Base-by-base conservation (phyloP, 805 yeast genomes). In the Wickerhamiella azyma region DNA sequence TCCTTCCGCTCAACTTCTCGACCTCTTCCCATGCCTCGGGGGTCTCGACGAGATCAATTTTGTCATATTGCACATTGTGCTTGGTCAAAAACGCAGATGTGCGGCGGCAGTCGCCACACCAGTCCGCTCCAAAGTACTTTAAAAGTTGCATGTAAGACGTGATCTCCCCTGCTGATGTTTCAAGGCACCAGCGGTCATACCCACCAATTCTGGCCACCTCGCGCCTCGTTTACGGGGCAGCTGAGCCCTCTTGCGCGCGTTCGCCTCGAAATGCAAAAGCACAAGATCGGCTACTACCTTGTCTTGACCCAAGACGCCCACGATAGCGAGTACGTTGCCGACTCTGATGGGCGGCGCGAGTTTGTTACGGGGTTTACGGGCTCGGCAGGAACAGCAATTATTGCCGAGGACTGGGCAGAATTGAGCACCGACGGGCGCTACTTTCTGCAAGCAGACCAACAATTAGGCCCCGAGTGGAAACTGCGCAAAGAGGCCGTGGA, bases 381-480 rank as follows among this genome's bases (percentile, higher is more conserved):
- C 1, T 79, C 89, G 41, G 94, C 96, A 2, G 98, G 97, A 17
- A 67, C 85, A 18, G 96, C 95, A 1, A 73, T 92, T 13, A 71
- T 89, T 16, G 79, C 94, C 4, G 58, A 67, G 41, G 69, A 70
- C 45, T 74, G 76, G 41, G 94, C 95, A 13, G 83, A 81, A 0
- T 64, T 92, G 43, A 77, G 94, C 9, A 92, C 98, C 0, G 98
- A 92, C 63, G 97, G 97, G 1, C 71, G 98, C 53, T 92, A 92
- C 66, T 92, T 85, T 62, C 68, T 84, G 49, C 98, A 92, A 65
- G 97, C 97, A 1, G 76, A 73, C 17, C 75, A 79, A 49, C 92
- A 92, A 64, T 66, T 92, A 47, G 94, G 85, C 60, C 58, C 64
- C 35, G 77, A 77, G 57, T 92, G 97, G 97, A 63, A 65, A 1